Evolutionary conservation across 108 stramenopile species (phyloP), one percentile per base, ranked within the genome.

Genomic region (Stephanodiscus triporus): DNA sequence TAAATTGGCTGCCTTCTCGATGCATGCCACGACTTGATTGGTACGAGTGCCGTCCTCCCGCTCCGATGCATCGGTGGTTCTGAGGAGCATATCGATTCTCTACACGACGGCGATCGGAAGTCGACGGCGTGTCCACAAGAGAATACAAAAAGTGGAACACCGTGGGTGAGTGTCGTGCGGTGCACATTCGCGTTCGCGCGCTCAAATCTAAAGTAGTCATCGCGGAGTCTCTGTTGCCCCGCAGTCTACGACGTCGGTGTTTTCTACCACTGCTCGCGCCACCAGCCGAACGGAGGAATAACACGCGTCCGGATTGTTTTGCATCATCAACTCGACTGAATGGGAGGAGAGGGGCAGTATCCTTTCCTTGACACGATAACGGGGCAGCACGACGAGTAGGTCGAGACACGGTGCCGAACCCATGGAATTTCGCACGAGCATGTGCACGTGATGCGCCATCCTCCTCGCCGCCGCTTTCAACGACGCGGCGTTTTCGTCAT

Each of bases 351-450:
- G 23, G 24, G 60, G 60, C 0, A 59, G 8, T 36, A 20, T 61
- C 20, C 24, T 51, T 38, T 54, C 57, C 55, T 26, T 40, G 40
- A 9, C 20, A 57, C 65, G 66, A 58, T 61, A 78, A 50, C 47
- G 42, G 27, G 82, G 82, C n/a, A 78, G 22, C 20, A 73, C 37
- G 6, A 80, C 62, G 14, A 65, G 55, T 19, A 80, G 40, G 17
- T 80, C 77, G n/a, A 83, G 34, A 42, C 78, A 83, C 49, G 80
- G 40, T 40, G 82, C 82, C 50, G 78, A 75, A 27, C 82, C 76
- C 82, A 83, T 83, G 38, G 72, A 73, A 37, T 83, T 83, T 17
- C 82, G 57, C 6, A 83, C 74, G 24, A 83, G 37, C 82, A 83
- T 83, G 29, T 83, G 82, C 49, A 83, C 43, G n/a, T 80, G 69